Evolutionary conservation across 129 eudicot species (phyloP), one percentile per base, ranked within the genome.

Genomic region (Silybum marianum): DNA sequence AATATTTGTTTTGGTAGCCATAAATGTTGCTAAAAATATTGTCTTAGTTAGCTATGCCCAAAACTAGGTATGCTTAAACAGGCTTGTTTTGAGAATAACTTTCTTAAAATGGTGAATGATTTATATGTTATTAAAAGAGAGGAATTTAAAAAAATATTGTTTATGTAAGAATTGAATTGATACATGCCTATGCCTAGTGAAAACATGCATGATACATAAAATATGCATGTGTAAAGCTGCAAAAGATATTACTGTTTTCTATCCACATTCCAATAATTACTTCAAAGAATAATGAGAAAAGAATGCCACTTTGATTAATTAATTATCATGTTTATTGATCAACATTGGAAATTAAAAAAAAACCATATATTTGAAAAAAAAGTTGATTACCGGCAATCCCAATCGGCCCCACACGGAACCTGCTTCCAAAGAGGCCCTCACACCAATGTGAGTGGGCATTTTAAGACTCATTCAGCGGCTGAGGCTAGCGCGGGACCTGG

Each of bases 11-110:
- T 24, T 38, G 28, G 16, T 78, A 40, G 66, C 28, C 0, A 77
- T 65, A 77, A 66, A 77, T 38, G 65, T 66, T 77, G 80, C 48
- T 51, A 69, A 78, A 78, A 69, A 69, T 44, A 78, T 78, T 26
- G 12, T 46, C 66, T 44, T 63, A 24, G 22, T 40, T 46, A 83
- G 30, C 65, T 46, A 83, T 77, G 72, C 54, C 34, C 78, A 71
- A 70, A 82, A 21, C 63, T 40, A 71, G 78, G 74, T 62, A 67
- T 75, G 86, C 69, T 21, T 34, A 70, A 70, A 54, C 73, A 70
- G 44, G 72, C 66, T 58, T 82, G 11, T 70, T 60, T 58, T 60
- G 25, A 38, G 72, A 18, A 39, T 38, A 83, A 77, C 46, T 77
- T 77, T 77, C 62, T 24, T 68, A 34, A 51, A 48, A 23, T 46